Conservation (phyloP, 2,329 filamentous ascomycete species). For the Clarireedia hainanense region DNA sequence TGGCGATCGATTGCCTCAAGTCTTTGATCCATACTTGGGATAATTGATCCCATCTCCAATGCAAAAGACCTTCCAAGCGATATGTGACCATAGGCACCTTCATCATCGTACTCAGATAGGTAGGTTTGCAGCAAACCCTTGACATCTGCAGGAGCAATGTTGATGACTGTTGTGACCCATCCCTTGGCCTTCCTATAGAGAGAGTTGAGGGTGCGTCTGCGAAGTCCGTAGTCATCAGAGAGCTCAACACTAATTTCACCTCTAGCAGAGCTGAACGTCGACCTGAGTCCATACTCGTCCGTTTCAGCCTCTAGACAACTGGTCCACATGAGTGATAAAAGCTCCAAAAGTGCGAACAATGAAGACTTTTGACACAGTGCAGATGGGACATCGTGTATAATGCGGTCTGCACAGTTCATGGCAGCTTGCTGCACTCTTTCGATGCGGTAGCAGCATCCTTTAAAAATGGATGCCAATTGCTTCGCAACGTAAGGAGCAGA, state of each 20-base stretch:
- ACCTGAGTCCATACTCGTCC: conserved; percentile 83
- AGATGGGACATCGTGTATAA: conserved; percentile 79
- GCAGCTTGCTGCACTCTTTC: conserved; percentile 85
- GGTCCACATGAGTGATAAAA: conserved; percentile 89
- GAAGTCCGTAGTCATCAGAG: conserved; percentile 85
- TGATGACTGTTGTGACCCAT: conserved; percentile 77
- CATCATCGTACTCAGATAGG: conserved; percentile 87
- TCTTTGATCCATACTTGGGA: conserved; percentile 80
- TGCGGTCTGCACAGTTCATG: conserved; percentile 72
- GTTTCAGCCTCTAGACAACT: conserved; percentile 92
- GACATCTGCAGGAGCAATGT: conserved; percentile 82
- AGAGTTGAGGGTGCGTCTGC: conserved; percentile 68
- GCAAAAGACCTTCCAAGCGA: conserved; percentile 92
- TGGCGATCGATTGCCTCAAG: conserved; percentile 73
- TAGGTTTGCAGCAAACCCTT: conserved; percentile 96
- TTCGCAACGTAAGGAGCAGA: conserved; percentile 86
- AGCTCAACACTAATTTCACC: conserved; percentile 78
- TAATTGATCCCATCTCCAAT: conserved; percentile 79
- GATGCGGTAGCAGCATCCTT: conserved; percentile 88
- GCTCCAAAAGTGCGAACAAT: conserved; percentile 84
- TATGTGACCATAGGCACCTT: conserved; percentile 83
- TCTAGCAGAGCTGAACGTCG: conserved; percentile 68
- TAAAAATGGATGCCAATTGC: conserved; percentile 79
- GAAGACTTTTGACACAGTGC: conserved; percentile 84
- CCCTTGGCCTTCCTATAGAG: conserved; percentile 68